These are phyloP conservation scores for Gymnopilus junonius DNA, from an alignment of 768 basidiomycete genomes.

Conservation along the genomic window DNA sequence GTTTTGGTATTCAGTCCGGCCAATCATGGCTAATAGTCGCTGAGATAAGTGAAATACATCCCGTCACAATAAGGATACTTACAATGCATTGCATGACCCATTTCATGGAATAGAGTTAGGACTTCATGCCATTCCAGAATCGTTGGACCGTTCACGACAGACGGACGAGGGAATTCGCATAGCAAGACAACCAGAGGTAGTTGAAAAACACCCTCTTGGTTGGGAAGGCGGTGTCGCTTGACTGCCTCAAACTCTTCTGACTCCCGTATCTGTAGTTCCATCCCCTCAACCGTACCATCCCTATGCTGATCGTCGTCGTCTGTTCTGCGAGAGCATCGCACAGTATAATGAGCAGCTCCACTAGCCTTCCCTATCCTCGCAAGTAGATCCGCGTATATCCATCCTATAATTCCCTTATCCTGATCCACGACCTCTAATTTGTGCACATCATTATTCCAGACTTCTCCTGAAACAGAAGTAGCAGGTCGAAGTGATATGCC, in stretches of 20 bases:
- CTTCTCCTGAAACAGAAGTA: slow-evolving; percentile 73
- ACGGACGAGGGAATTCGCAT: slow-evolving; percentile 81
- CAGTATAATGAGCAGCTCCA: slow-evolving; percentile 97
- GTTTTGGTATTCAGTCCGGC: slow-evolving; percentile 96
- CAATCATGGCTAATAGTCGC: slow-evolving; percentile 86
- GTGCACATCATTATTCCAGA: slow-evolving; percentile 87
- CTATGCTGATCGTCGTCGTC: slow-evolving; percentile 86
- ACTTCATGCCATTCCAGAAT: slow-evolving; percentile 92
- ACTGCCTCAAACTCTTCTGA: slow-evolving; percentile 68
- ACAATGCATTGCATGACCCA: slow-evolving; percentile 99
- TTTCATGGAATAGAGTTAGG: slow-evolving; percentile 94
- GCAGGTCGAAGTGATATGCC: slow-evolving; percentile 83
- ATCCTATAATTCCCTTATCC: slow-evolving; percentile 82
- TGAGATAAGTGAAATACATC: neutral
- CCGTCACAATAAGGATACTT: slow-evolving; percentile 37
- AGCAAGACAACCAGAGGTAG: slow-evolving; percentile 90
- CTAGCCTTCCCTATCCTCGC: slow-evolving; percentile 81
- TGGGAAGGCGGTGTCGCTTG: slow-evolving; percentile 61
- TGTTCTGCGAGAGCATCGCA: slow-evolving; percentile 89
- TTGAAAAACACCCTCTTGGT: slow-evolving; percentile 76
- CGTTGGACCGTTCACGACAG: slow-evolving; percentile 64
- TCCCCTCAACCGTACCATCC: slow-evolving; percentile 54
- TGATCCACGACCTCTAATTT: slow-evolving; percentile 96
- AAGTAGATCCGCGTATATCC: slow-evolving; percentile 95
- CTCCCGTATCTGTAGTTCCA: slow-evolving; percentile 45